These are phyloP conservation scores for Citrus medica DNA, from an alignment of 345 rosid species.

Conservation along the genomic window DNA sequence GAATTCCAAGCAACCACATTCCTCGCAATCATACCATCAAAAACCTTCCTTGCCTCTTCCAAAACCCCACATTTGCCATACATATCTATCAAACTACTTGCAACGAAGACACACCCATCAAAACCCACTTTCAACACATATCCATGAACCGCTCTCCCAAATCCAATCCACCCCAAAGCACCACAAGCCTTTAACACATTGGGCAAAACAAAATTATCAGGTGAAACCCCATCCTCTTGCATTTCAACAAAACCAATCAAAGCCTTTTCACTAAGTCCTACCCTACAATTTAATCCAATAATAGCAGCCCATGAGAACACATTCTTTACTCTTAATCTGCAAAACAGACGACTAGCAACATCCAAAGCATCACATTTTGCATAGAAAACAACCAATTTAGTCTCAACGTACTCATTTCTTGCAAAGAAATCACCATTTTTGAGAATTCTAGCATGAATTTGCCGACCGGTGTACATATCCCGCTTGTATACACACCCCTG, in stretches of 20 bases:
- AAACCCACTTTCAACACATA: constrained; percentile 54
- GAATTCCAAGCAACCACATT: constrained; percentile 68
- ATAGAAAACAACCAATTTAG: constrained; percentile 65
- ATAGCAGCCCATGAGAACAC: constrained; percentile 88
- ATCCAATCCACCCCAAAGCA: constrained; percentile 44
- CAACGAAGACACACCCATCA: constrained; percentile 59
- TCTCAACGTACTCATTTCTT: constrained; percentile 55
- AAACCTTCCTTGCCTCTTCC: constrained; percentile 59
- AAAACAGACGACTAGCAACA: constrained; percentile 39
- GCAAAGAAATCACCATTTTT: constrained; percentile 58
- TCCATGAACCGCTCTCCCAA: constrained; percentile 74
- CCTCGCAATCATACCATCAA: constrained; percentile 49
- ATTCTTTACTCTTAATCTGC: constrained; percentile 42
- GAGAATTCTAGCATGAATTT: constrained; percentile 69
- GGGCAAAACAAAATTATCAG: constrained; percentile 74
- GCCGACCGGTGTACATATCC: constrained; percentile 51
- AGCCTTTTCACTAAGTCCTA: constrained; percentile 49
- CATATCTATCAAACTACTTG: constrained; percentile 63
- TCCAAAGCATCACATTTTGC: constrained; percentile 57
- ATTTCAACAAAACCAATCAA: constrained; percentile 53
- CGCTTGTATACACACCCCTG: constrained; percentile 70
- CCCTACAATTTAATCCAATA: constrained; percentile 61
- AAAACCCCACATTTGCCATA: constrained; percentile 62
- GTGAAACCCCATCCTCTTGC: constrained; percentile 45
- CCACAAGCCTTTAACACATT: constrained; percentile 75